These are phyloP conservation scores for Pichia sp. DNA, from an alignment of 1,139 yeast genomes.

Conservation along the genomic window DNA sequence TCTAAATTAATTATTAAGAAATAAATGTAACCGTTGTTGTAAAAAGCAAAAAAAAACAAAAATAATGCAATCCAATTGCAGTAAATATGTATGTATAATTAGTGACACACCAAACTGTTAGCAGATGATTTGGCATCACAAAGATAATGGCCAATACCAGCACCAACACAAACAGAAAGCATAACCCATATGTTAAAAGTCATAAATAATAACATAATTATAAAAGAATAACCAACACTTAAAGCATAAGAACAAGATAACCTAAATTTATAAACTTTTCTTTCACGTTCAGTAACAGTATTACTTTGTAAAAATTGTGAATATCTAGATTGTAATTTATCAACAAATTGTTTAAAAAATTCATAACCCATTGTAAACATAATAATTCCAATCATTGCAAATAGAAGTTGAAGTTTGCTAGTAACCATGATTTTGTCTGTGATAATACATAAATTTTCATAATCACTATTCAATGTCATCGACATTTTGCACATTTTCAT, in stretches of 20 bases:
- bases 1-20: too few relatives aligned
- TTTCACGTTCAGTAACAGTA: constrained; percentile 14
- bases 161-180: constrained; percentile 29
- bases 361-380: constrained; percentile 27
- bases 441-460: constrained; percentile 29
- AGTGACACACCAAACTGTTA: constrained; percentile 26
- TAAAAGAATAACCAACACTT: constrained; percentile 28
- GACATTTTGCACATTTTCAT: constrained; percentile 30
- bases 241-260: constrained; percentile 25
- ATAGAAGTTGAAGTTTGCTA: constrained; percentile 20
- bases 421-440: constrained; percentile 27
- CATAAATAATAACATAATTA: constrained; percentile 32
- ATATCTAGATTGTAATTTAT: constrained; percentile 22
- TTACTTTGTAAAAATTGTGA: constrained; percentile 10
- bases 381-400: constrained; percentile 22
- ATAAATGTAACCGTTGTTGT: too few relatives aligned
- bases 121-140: constrained; percentile 17
- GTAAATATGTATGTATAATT: background rate
- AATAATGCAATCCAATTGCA: background rate
- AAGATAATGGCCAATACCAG: constrained; percentile 26
- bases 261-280: constrained; percentile 16
- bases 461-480: constrained; percentile 30
- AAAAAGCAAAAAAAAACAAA: background rate
- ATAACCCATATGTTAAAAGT: constrained; percentile 31
- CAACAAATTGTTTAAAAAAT: constrained; percentile 22